Percentiles rank a stretch among this genome's conserved stretches.
phyloP scores from a whole-genome alignment of 768 basidiomycete genomes.

The Lentinula guzmanii region DNA sequence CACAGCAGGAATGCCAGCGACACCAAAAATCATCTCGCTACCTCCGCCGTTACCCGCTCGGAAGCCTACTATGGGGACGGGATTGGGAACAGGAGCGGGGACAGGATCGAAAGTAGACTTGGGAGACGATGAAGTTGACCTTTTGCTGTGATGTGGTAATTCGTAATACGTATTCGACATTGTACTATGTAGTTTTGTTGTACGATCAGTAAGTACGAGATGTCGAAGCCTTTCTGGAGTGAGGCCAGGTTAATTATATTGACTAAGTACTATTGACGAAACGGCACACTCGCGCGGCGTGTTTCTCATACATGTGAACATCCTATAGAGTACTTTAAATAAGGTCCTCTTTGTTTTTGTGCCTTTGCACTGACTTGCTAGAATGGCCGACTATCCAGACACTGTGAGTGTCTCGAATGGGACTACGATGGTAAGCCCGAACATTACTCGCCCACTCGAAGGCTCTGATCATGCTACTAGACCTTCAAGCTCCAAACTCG shows the following conservation, averaged over 20 bases:
- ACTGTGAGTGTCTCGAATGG: neutral
- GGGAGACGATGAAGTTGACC: neutral
- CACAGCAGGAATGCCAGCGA: neutral
- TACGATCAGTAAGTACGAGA: too few species aligned
- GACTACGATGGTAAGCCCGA: neutral
- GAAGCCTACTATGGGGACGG: neutral
- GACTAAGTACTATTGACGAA: neutral
- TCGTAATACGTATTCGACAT: too few species aligned
- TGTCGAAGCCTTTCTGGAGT: neutral
- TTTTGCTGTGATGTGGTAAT: neutral
- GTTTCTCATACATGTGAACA: too few species aligned
- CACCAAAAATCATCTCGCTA: neutral
- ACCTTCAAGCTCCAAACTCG: neutral
- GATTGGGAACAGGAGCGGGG: neutral
- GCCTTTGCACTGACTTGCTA: neutral
- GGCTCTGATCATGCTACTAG: neutral
- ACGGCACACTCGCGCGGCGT: too few species aligned
- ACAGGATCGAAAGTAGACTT: neutral
- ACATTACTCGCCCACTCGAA: neutral
- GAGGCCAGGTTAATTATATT: neutral
- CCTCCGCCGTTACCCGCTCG: neutral
- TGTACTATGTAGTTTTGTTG: too few species aligned
- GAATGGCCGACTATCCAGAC: conserved; percentile 5
- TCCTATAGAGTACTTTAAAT: too few species aligned
- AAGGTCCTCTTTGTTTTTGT: too few species aligned